phyloP scores from a whole-genome alignment of 1,284 basidiomycete genomes.

The Boletus mariae region DNA sequence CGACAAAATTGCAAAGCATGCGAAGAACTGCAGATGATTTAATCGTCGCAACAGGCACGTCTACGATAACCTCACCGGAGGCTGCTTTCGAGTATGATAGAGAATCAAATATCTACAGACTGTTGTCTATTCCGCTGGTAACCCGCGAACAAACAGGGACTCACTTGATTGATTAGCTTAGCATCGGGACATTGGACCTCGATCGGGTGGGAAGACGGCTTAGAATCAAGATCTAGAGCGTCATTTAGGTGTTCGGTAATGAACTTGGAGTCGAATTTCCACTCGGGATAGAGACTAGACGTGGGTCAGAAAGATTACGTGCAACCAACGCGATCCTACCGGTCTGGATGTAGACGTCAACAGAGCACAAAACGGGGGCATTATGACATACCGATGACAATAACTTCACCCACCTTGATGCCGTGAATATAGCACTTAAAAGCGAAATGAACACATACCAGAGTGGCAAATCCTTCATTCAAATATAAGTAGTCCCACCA shows the following conservation, averaged over 20 bases:
- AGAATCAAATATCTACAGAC: constrained; percentile 73
- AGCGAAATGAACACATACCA: constrained; percentile 44
- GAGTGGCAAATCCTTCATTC: constrained; percentile 87
- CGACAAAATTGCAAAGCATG: constrained; percentile 89
- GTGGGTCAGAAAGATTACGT: constrained; percentile 9
- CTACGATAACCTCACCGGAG: constrained; percentile 46
- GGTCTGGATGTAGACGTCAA: constrained; percentile 37
- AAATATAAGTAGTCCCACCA: constrained; percentile 93
- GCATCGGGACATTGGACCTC: constrained; percentile 91
- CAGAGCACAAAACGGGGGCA: not conserved
- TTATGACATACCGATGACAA: constrained; percentile 67
- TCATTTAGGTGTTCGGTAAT: constrained; percentile 57
- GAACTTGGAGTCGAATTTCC: constrained; percentile 71
- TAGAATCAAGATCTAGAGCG: constrained; percentile 83
- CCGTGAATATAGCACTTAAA: constrained; percentile 1
- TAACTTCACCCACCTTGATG: constrained; percentile 82
- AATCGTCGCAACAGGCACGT: constrained; percentile 2
- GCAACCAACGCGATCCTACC: constrained; percentile 30
- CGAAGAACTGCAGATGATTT: constrained; percentile 62
- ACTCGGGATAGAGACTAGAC: constrained; percentile 70
- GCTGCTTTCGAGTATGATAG: constrained; percentile 87
- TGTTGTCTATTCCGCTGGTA: constrained; percentile 1
- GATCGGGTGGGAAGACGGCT: constrained; percentile 92
- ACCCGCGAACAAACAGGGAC: not conserved
- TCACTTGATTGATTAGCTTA: constrained; percentile 78